phyloP scores from a whole-genome alignment of 1,284 basidiomycete genomes.

The Kalmanozyma brasiliensis region DNA sequence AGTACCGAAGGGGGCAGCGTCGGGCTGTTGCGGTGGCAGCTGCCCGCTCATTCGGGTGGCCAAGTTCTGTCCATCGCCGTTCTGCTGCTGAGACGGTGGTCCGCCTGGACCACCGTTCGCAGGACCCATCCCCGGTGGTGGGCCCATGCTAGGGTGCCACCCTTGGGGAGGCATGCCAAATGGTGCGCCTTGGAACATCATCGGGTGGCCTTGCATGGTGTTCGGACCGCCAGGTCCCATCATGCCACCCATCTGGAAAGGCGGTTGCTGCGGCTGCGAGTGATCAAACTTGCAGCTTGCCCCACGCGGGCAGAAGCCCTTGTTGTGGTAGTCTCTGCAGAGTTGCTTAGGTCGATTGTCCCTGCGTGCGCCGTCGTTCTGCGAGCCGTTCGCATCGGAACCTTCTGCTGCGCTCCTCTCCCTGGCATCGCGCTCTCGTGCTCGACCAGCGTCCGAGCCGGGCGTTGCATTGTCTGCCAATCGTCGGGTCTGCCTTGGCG shows the following conservation, averaged over 20 bases:
- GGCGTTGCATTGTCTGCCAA: slow-evolving; percentile 21
- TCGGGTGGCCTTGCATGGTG: slow-evolving; percentile 36
- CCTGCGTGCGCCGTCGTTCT: slow-evolving; percentile 17
- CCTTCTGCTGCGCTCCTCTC: slow-evolving; percentile 19
- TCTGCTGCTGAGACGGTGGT: slow-evolving; percentile 6
- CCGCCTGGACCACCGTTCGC: slow-evolving; percentile 15
- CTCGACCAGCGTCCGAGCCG: slow-evolving; percentile 16
- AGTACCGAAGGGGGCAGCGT: slow-evolving; percentile 9
- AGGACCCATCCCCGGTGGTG: slow-evolving; percentile 26
- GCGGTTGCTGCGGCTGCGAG: slow-evolving; percentile 41
- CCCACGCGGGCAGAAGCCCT: slow-evolving; percentile 85
- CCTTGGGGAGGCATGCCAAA: slow-evolving; percentile 48
- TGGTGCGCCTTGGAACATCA: slow-evolving; percentile 50
- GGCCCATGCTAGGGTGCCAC: slow-evolving; percentile 40
- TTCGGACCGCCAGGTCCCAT: slow-evolving; percentile 37
- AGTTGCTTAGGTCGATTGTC: slow-evolving; percentile 45
- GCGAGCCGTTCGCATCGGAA: slow-evolving; percentile 21
- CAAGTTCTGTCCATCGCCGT: slow-evolving; percentile 36
- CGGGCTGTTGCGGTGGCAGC: slow-evolving; percentile 15
- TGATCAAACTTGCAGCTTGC: slow-evolving; percentile 92
- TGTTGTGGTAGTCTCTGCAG: slow-evolving; percentile 65
- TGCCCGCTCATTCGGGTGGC: slow-evolving; percentile 42
- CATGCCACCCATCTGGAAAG: slow-evolving; percentile 38
- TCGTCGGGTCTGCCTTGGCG: slow-evolving; percentile 41
- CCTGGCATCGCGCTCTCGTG: slow-evolving; percentile 38